Base-by-base conservation (phyloP, 2,329 filamentous ascomycete genomes). In the Botryosphaeria dothidea region DNA sequence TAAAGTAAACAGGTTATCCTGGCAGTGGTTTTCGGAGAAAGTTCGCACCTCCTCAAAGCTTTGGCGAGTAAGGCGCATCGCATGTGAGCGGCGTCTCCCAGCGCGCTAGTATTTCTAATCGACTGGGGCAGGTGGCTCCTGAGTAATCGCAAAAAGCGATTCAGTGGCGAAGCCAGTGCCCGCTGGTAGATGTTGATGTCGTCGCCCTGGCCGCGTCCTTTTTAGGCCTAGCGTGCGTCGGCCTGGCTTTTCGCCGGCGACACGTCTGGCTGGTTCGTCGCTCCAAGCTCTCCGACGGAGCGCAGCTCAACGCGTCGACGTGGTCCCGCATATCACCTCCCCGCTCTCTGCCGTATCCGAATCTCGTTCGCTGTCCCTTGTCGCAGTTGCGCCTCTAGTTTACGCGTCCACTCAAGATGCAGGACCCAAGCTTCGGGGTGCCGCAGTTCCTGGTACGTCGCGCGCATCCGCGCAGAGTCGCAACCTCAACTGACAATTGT, bases 391-490 rank as follows among this genome's bases (percentile, higher is more conserved):
- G 46, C 46, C 43, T 34, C 23, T 17, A 43, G 13, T 46, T 19
- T 61, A 45, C 54, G 63, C 54, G 38, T 11, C 45, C 38, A 45
- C 46, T 29, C 57, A 64, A n/a, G 46, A 66, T 66, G 65, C 60
- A 64, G 48, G 65, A 66, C 61, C 65, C 65, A 58, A 66, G 65
- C 43, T 48, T 31, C 34, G 48, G 54, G 38, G 65, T 66, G 49
- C 60, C 61, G 43, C 51, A 51, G 45, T 60, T 64, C 52, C 45
- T 66, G 17, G 65, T 66, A 64, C 9, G 64, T 57, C 13, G 29
- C 43, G 38, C 57, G 48, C 64, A 60, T 58, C 29, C 51, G 60
- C 61, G 21, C 41, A 43, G 49, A 43, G 29, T 64, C 31, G 27
- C 52, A 43, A 51, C 60, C 25, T 21, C 45, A 51, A 36, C 60